phyloP scores from a whole-genome alignment of 371 early-diverging fungal species.

The Mucor piriformis region DNA sequence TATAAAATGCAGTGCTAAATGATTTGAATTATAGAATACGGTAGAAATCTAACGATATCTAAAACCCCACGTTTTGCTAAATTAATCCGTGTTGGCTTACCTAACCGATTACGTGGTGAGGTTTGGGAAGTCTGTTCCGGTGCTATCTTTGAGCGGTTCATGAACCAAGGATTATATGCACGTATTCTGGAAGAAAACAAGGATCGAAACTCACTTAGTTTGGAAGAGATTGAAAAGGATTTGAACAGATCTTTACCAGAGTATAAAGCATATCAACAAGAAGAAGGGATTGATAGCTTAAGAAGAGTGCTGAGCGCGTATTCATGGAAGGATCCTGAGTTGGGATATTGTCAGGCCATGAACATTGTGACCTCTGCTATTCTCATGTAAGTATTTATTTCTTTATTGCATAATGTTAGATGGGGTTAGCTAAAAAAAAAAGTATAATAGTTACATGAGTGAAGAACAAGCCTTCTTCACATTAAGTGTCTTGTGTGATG shows the following conservation, averaged over 20 bases:
- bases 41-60: slow-evolving; percentile 87
- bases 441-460: slow-evolving; percentile 69
- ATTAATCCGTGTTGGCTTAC: slow-evolving; percentile 90
- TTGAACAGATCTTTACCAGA: slow-evolving; percentile 92
- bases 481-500: slow-evolving; percentile 85
- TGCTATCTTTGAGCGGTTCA: slow-evolving; percentile 84
- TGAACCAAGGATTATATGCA: slow-evolving; percentile 83
- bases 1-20: no score
- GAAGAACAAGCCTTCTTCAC: slow-evolving; percentile 98
- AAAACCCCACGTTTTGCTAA: slow-evolving; percentile 85
- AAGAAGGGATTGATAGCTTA: slow-evolving; percentile 89
- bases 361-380: slow-evolving; percentile 92
- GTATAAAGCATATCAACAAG: slow-evolving; percentile 89
- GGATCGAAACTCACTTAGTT: slow-evolving; percentile 68
- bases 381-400: slow-evolving; percentile 16
- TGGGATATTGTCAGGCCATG: slow-evolving; percentile 99
- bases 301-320: slow-evolving; percentile 90
- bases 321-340: slow-evolving; percentile 83
- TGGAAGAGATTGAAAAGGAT: slow-evolving; percentile 98
- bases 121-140: slow-evolving; percentile 96
- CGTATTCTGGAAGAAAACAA: slow-evolving; percentile 71
- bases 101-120: slow-evolving; percentile 91
- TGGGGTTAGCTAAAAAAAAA: neutral
- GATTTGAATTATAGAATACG: no score
- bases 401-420: no score